Base-by-base conservation (phyloP, 1,284 basidiomycete species). In the Trichosporon asahii region DNA sequence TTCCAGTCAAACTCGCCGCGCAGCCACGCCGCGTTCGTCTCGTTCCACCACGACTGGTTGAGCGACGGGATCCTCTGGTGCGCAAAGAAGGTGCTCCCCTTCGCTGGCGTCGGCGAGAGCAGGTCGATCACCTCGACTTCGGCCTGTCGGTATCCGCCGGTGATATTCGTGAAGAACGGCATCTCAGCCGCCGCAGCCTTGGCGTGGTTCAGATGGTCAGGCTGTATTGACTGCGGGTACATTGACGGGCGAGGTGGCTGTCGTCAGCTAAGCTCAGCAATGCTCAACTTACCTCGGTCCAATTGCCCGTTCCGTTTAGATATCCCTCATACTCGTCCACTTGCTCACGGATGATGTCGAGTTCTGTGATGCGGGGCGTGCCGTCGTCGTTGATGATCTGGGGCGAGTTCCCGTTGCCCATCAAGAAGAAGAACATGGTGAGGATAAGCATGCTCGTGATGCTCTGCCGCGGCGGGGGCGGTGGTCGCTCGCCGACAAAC, bases 91-190 rank as follows among this genome's bases (percentile, higher is more conserved):
- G 67, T 66, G 7, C 70, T 68, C 21, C 68, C 66, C 55, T 66
- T 25, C 57, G 68, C 68, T n/a, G 53, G 67, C 3, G 53, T 23
- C 2, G 65, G n/a, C 12, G 40, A 15, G 2, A 69, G 9, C 35
- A 76, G 72, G 31, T 73, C 70, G 6, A 77, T 61, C 1, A 76
- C 68, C 57, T 82, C 77, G 4, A 76, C 71, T 1, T 60, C 66
- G 0, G 80, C 81, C 2, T 77, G 72, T 2, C 82, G 77, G 69
- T 83, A 82, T 73, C 82, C 83, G 7, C 83, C 83, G 1, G 82
- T 83, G 55, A 84, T 80, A 73, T 83, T 84, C 53, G 69, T 74
- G 71, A 74, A 83, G 74, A 78, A 80, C 0, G 57, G 23, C 11
- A 9, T 23, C 27, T 66, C 68, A 4, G 37, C 46, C 15, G 64